Evolutionary conservation across 768 basidiomycete genomes (phyloP), one percentile per base, ranked within the genome.

Genomic region (Rhizopogon vesiculosus): DNA sequence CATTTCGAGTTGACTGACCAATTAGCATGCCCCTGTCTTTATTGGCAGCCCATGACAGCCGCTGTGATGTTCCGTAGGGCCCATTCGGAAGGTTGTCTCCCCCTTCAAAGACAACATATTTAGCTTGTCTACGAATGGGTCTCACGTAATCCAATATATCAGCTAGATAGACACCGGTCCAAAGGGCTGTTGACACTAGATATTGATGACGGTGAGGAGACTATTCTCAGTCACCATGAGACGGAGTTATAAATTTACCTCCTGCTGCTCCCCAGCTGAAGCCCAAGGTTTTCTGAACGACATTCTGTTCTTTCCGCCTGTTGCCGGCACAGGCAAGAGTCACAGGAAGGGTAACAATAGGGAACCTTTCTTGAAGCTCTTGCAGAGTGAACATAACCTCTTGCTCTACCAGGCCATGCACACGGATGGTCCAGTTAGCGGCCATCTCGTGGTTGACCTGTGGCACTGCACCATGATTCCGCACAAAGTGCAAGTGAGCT

Each of bases 251-350:
- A 25, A 25, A 33, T 4, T n/a, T 48, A 79, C 68, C 55, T 45
- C 75, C 79, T 3, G 68, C 80, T 3, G 79, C 71, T 7, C 82
- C 82, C 82, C 82, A 84, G 18, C 64, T 71, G 60, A 84, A 84
- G 0, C 83, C 83, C 1, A 83, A 73, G 7, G 76, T 75, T 63
- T 85, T 80, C 15, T 72, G 73, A 33, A 84, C 75, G 45, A 83
- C 69, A 60, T 87, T 87, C 63, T 86, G 85, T 61, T 87, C 84
- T 63, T 84, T 86, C 28, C 85, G 70, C 2, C 85, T 68, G 63
- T 86, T 86, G 1, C 85, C 85, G 2, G 85, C 85, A 58, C 85
- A 86, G 3, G 81, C 80, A 10, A 86, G 64, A 0, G 85, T 86
- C 18, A 85, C 73, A 3, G 85, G 85, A 3, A 85, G 57, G 0